Evolutionary conservation across 164 flowering plant species (phyloP).

Genomic region (Litsea cubeba): DNA sequence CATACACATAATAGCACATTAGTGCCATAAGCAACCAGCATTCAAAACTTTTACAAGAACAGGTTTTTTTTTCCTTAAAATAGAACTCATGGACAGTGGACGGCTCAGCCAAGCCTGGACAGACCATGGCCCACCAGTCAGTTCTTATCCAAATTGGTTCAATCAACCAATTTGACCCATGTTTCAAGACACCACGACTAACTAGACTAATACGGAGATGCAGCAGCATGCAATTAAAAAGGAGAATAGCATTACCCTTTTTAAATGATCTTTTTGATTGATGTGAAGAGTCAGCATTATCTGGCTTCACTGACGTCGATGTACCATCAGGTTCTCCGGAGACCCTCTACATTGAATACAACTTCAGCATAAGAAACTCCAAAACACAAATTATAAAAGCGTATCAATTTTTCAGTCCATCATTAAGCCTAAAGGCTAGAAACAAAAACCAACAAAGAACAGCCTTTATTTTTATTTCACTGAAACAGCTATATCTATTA

Average conservation of each 20-base stretch:
- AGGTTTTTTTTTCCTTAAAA: too few species aligned
- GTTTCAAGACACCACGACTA: neutral
- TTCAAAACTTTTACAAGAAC: too few species aligned
- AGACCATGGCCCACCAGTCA: too few species aligned
- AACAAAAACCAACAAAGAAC: neutral
- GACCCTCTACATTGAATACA: constrained; percentile 40
- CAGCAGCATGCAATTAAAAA: neutral
- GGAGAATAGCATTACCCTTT: constrained; percentile 46
- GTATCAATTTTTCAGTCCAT: neutral
- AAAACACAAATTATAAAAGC: neutral
- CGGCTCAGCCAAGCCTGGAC: too few species aligned
- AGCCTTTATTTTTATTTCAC: neutral
- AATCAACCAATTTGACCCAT: too few species aligned
- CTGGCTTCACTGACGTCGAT: constrained; percentile 43
- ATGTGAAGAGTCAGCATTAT: constrained; percentile 39
- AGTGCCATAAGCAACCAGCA: too few species aligned
- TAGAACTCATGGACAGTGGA: too few species aligned
- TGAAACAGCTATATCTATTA: neutral
- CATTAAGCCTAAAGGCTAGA: neutral
- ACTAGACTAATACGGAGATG: neutral
- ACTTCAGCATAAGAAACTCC: neutral
- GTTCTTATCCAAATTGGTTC: too few species aligned
- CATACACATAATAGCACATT: too few species aligned
- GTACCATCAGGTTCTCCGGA: constrained; percentile 57
- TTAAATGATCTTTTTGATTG: constrained; percentile 45